phyloP scores from a whole-genome alignment of 1,284 basidiomycete species.

The Entoloma clypeatum region DNA sequence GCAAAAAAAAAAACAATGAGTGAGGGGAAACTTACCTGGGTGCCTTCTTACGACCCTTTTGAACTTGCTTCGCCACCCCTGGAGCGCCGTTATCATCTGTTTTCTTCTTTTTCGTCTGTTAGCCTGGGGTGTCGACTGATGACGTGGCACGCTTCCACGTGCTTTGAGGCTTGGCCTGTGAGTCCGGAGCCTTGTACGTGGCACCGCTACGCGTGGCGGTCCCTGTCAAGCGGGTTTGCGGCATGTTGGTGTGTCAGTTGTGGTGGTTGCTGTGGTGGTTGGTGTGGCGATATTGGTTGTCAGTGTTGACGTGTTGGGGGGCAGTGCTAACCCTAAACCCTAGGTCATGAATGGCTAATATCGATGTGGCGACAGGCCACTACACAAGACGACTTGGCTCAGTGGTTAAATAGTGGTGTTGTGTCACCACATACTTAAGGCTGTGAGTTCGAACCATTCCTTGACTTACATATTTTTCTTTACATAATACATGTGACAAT shows the following conservation, averaged over 20 bases:
- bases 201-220: too few relatives aligned
- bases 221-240: background rate
- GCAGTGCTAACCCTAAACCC: too few relatives aligned
- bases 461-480: background rate
- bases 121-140: too few relatives aligned
- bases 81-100: background rate
- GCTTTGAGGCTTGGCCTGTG: conserved; percentile 1
- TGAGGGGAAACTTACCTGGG: conserved; percentile 1
- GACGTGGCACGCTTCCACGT: background rate
- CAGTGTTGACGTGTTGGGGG: too few relatives aligned
- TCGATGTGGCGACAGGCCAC: background rate
- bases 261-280: background rate
- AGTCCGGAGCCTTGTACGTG: background rate
- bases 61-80: background rate
- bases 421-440: background rate
- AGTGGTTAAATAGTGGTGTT: background rate
- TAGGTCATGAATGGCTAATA: background rate
- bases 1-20: background rate
- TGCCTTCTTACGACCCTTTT: background rate
- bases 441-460: background rate
- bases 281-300: too few relatives aligned
- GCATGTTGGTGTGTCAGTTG: background rate
- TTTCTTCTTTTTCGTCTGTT: too few relatives aligned
- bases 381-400: background rate
- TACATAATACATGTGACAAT: background rate